Conservation (phyloP, 2,329 filamentous ascomycete genomes). For the Juglanconis juglandina region DNA sequence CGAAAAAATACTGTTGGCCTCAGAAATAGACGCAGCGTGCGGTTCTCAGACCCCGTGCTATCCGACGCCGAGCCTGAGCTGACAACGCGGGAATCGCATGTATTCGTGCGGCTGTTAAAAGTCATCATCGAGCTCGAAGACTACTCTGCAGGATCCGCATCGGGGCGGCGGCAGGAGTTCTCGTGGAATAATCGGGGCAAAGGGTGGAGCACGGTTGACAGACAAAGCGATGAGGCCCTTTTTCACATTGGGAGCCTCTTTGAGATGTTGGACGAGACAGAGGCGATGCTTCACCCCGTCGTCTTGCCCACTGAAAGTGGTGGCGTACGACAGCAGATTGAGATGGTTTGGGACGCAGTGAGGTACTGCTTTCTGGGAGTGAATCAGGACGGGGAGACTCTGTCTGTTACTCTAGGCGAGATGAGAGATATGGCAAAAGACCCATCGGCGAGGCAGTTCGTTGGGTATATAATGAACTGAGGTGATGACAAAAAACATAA, state of each 20-base stretch:
- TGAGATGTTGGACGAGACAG: no score
- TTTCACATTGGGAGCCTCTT: not conserved
- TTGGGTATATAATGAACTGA: not conserved
- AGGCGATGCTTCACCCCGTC: not conserved
- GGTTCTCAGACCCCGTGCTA: not conserved
- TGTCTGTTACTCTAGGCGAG: not conserved
- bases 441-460: not conserved
- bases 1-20: not conserved
- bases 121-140: not conserved
- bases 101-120: not conserved
- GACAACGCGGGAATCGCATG: not conserved
- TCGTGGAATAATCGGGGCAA: not conserved
- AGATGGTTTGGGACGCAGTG: not conserved
- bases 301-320: not conserved
- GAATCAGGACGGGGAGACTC: not conserved
- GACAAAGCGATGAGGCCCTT: not conserved
- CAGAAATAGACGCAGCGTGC: not conserved
- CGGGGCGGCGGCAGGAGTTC: not conserved
- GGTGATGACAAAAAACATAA: not conserved
- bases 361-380: not conserved
- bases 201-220: no score
- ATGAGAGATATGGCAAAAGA: not conserved
- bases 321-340: not conserved
- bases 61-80: not conserved
- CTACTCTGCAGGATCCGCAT: not conserved